These are phyloP conservation scores for Colletotrichum sp. DNA, from an alignment of 2,329 filamentous ascomycete species.

Conservation along the genomic window DNA sequence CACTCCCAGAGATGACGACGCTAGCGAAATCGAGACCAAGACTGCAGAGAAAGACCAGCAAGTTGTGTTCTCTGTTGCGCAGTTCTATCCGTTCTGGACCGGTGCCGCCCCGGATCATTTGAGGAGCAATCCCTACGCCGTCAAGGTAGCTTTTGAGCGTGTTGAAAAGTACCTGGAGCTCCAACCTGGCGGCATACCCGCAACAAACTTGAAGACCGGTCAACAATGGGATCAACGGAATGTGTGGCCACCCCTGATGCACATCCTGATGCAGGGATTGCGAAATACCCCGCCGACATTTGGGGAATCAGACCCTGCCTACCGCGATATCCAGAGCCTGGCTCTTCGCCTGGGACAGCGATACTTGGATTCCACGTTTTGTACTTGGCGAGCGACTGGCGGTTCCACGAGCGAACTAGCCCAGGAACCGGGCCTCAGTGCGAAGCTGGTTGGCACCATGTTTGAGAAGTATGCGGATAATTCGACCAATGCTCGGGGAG, in stretches of 20 bases:
- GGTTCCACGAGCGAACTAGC: slow-evolving; percentile 61
- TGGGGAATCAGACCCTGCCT: slow-evolving; percentile 57
- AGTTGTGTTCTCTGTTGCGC: slow-evolving; percentile 61
- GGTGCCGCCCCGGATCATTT: slow-evolving; percentile 64
- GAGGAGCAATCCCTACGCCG: slow-evolving; percentile 62
- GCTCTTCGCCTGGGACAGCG: slow-evolving; percentile 66
- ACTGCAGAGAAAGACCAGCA: slow-evolving; percentile 60
- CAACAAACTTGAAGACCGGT: slow-evolving; percentile 64
- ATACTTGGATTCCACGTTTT: slow-evolving; percentile 71
- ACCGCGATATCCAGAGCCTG: slow-evolving; percentile 57
- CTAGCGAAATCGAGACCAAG: slow-evolving; percentile 43
- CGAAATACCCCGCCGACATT: slow-evolving; percentile 64
- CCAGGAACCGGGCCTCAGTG: slow-evolving; percentile 50
- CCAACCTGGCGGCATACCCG: slow-evolving; percentile 62
- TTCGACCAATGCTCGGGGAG: slow-evolving; percentile 63
- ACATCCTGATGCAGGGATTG: slow-evolving; percentile 67
- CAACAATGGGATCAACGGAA: slow-evolving; percentile 76
- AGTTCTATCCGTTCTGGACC: slow-evolving; percentile 74
- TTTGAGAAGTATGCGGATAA: slow-evolving; percentile 74
- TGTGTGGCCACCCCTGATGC: slow-evolving; percentile 72
- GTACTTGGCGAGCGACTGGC: slow-evolving; percentile 73
- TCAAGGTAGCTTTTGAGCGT: slow-evolving; percentile 58
- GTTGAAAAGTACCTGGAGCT: slow-evolving; percentile 57
- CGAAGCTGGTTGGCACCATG: slow-evolving; percentile 61
- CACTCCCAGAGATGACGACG: slow-evolving; percentile 52